phyloP scores from a whole-genome alignment of 768 basidiomycete genomes.

The Podaxis mareebaensis region DNA sequence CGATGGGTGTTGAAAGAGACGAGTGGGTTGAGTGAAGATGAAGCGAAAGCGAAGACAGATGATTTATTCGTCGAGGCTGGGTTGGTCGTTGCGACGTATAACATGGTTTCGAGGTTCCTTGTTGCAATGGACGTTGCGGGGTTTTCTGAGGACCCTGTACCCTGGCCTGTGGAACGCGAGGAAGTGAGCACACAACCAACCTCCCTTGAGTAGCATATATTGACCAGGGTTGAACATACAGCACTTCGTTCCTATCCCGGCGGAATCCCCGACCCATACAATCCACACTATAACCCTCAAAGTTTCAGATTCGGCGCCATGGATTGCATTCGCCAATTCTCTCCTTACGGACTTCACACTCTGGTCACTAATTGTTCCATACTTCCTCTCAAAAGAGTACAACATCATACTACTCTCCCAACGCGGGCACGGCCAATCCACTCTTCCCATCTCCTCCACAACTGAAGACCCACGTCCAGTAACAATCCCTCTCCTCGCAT shows the following conservation, averaged over 20 bases:
- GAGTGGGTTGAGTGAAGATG: slow-evolving; percentile 20
- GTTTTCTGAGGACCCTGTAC: slow-evolving; percentile 42
- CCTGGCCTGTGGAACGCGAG: slow-evolving; percentile 49
- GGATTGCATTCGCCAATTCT: slow-evolving; percentile 53
- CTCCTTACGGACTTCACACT: slow-evolving; percentile 48
- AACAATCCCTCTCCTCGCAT: slow-evolving; percentile 46
- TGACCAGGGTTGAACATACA: slow-evolving; percentile 18
- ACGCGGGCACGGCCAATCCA: slow-evolving; percentile 52
- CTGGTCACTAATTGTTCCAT: slow-evolving; percentile 47
- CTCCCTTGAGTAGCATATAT: background rate
- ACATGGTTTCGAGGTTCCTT: slow-evolving; percentile 71
- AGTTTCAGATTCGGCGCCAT: slow-evolving; percentile 40
- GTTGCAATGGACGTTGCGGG: slow-evolving; percentile 63
- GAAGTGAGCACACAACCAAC: slow-evolving; percentile 33
- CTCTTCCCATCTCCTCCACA: slow-evolving; percentile 25
- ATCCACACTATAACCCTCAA: slow-evolving; percentile 45
- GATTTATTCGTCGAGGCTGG: slow-evolving; percentile 57
- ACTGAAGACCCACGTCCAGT: slow-evolving; percentile 19
- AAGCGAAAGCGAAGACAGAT: slow-evolving; percentile 31
- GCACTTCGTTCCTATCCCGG: slow-evolving; percentile 41
- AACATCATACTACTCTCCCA: slow-evolving; percentile 54
- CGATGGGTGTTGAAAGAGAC: slow-evolving; percentile 22
- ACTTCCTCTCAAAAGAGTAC: slow-evolving; percentile 35
- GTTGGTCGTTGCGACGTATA: slow-evolving; percentile 55
- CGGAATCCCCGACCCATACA: slow-evolving; percentile 27